Evolutionary conservation across 768 basidiomycete genomes (phyloP).

Genomic region (Lentinula edodes): DNA sequence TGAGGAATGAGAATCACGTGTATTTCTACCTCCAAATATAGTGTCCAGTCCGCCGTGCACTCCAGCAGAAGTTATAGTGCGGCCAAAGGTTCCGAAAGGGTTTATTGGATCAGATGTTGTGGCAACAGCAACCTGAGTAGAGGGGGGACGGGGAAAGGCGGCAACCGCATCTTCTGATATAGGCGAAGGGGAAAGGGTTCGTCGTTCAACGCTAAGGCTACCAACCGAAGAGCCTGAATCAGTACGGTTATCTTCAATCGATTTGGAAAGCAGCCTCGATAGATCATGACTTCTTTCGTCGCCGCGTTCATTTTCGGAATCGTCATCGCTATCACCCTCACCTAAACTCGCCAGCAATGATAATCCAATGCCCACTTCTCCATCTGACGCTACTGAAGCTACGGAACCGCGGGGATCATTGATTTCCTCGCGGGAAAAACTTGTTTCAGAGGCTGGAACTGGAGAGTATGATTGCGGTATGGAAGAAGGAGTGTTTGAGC

Average conservation of each 20-base stretch:
- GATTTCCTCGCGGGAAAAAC: not conserved
- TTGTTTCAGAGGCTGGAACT: not conserved
- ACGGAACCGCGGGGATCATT: slow-evolving; percentile 10
- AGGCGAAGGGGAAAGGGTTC: not conserved
- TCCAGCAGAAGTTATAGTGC: not conserved
- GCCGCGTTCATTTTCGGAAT: slow-evolving; percentile 1
- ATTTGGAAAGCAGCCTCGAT: not conserved
- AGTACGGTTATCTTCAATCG: not conserved
- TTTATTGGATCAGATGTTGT: slow-evolving; percentile 2
- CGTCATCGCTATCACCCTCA: slow-evolving; percentile 11
- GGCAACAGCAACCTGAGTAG: not conserved
- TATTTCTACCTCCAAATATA: not conserved
- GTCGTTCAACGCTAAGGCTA: not conserved
- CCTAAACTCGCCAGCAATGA: slow-evolving; percentile 38
- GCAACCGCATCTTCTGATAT: slow-evolving; percentile 4
- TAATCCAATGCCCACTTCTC: slow-evolving; percentile 63
- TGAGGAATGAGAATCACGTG: not conserved
- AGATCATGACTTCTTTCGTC: not conserved
- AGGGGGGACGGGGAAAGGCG: not conserved
- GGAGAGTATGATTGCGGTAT: not conserved
- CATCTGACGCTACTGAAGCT: slow-evolving; percentile 44
- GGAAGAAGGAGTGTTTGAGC: slow-evolving; percentile 1
- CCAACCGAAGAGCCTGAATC: not conserved
- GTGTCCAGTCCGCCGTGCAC: not conserved
- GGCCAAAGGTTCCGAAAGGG: slow-evolving; percentile 4